A percentile compares a stretch with the other conserved stretches of the same genome.
These are phyloP conservation scores for Cyclotella cryptica DNA, from an alignment of 108 stramenopile species.

Conservation along the genomic window DNA sequence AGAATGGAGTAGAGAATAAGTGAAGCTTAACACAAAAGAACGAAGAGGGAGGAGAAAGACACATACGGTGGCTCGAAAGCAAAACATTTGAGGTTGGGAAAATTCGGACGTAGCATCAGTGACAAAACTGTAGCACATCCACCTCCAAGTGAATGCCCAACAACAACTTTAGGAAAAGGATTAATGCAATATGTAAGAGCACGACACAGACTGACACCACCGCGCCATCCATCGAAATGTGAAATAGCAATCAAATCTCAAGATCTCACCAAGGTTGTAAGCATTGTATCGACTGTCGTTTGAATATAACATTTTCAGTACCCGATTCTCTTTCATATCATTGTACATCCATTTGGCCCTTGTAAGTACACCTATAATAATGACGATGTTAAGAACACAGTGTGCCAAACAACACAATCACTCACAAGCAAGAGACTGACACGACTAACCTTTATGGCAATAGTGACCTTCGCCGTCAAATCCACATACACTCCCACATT, in stretches of 20 bases:
- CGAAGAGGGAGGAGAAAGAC: neutral
- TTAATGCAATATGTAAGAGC: neutral
- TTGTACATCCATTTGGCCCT: conserved; percentile 34
- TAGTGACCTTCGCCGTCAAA: conserved; percentile 29
- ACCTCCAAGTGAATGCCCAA: conserved; percentile 30
- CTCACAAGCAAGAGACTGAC: neutral
- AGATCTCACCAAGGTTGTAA: conserved; percentile 13
- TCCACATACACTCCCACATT: conserved; percentile 17
- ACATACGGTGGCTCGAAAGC: conserved; percentile 34
- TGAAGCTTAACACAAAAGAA: neutral
- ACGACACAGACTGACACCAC: neutral
- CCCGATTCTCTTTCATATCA: conserved; percentile 20
- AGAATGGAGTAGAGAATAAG: neutral
- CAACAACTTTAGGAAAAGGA: neutral
- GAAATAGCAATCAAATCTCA: neutral
- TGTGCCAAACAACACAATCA: neutral
- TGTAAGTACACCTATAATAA: conserved; percentile 20
- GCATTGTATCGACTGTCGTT: conserved; percentile 19
- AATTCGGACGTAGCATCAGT: conserved; percentile 23
- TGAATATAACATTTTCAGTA: conserved; percentile 23
- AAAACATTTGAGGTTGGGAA: conserved; percentile 23
- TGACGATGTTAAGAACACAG: neutral
- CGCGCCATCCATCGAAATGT: neutral
- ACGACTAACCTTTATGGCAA: conserved; percentile 27
- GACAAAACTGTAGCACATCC: conserved; percentile 26